Base-by-base conservation (phyloP, 495 filamentous ascomycete genomes). In the Lepraria neglecta region DNA sequence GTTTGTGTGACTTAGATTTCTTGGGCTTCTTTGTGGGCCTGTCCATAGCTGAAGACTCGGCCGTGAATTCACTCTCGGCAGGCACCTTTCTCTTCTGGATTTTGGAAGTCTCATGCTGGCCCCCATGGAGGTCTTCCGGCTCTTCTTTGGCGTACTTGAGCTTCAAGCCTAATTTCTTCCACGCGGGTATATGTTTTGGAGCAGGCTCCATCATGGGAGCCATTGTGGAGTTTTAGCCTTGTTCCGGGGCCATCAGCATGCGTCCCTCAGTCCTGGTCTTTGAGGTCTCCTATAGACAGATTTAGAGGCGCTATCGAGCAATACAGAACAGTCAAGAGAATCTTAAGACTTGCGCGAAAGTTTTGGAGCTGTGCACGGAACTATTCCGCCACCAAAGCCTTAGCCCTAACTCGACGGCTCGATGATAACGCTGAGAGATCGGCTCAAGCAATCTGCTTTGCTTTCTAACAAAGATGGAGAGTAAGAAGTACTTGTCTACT, bases 101-200 rank as follows among this genome's bases (percentile, higher is more conserved):
- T 51, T 50, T 64, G 27, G 19, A 4, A n/a, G 35, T 58, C 24
- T 56, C 51, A 27, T 53, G 48, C 27, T 42, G 19, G 45, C 59
- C 54, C 24, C 35, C 44, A 27, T 58, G 61, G 57, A 63, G 45
- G 44, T 74, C 65, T 35, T 69, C 68, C 45, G 71, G 66, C 63
- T 70, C 64, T 55, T 82, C 77, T 67, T 81, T 79, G 44, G 77
- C 77, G 64, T 78, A 80, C 68, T 90, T 91, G 72, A 87, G 79
- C 78, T 89, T 87, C 69, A 89, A 76, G 53, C 85, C 88, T 70
- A 90, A 74, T 76, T 86, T 81, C 73, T 89, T 90, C 87, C 86
- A 90, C 58, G 87, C 85, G 21, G 87, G 87, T 51, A 88, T 77
- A 69, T 78, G 80, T 67, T 75, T 71, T 35, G 68, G 59, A 63